Conservation (phyloP, 2,329 filamentous ascomycete species). For the Fusarium torulosum region DNA sequence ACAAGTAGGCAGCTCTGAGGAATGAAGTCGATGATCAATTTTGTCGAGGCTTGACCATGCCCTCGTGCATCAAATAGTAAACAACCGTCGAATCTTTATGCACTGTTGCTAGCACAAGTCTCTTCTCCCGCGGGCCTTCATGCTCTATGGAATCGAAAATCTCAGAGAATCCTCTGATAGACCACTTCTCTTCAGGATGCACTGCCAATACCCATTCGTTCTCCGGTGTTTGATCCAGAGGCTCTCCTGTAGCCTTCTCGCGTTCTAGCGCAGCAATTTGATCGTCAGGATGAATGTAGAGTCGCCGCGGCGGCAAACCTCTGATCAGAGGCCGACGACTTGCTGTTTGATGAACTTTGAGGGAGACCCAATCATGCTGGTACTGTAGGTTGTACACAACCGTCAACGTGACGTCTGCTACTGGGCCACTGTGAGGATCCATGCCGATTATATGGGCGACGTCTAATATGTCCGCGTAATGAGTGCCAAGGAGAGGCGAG, state of each 20-base stretch:
- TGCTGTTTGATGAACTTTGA: constrained; percentile 66
- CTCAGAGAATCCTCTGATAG: constrained; percentile 71
- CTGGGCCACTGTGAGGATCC: constrained; percentile 26
- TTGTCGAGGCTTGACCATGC: constrained; percentile 87
- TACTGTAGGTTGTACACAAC: constrained; percentile 78
- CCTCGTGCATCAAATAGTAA: constrained; percentile 87
- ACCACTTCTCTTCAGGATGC: constrained; percentile 80
- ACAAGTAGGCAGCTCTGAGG: not conserved
- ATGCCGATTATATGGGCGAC: constrained; percentile 21
- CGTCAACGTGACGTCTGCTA: constrained; percentile 53
- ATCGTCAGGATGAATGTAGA: constrained; percentile 86
- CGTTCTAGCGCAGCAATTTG: constrained; percentile 78
- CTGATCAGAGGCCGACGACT: constrained; percentile 72
- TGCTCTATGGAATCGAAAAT: constrained; percentile 75
- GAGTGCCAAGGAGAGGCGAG: constrained; percentile 15
- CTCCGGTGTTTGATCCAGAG: constrained; percentile 65
- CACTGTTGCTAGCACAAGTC: constrained; percentile 78
- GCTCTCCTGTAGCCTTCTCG: constrained; percentile 62
- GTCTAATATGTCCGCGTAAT: constrained; percentile 10
- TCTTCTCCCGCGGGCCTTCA: constrained; percentile 68
- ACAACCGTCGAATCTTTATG: constrained; percentile 86
- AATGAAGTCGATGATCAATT: constrained; percentile 64
- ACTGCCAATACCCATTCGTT: constrained; percentile 83
- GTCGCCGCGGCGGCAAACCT: constrained; percentile 77
- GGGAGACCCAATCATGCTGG: constrained; percentile 79